phyloP scores from a whole-genome alignment of 2,329 filamentous ascomycete species.

The Pleoardoris graminearum region DNA sequence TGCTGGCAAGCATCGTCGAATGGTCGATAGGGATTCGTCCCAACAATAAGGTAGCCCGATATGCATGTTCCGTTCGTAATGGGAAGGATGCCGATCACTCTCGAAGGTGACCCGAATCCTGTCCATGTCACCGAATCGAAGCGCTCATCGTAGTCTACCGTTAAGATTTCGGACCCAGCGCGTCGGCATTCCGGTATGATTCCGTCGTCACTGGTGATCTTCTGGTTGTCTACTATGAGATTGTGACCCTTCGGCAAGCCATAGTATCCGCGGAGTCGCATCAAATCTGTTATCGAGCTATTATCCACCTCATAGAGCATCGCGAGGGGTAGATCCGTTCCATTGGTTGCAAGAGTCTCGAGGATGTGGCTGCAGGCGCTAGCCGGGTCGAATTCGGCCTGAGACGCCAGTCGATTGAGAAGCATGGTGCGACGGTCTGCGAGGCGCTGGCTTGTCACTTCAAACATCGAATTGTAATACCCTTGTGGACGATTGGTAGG shows the following conservation, averaged over 20 bases:
- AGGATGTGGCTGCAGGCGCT: conserved; percentile 33
- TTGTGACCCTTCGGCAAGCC: conserved; percentile 34
- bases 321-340: conserved; percentile 35
- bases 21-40: conserved; percentile 41
- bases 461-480: conserved; percentile 38
- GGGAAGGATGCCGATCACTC: conserved; percentile 33
- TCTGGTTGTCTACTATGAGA: conserved; percentile 27
- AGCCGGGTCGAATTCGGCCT: conserved; percentile 26
- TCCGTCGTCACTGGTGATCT: conserved; percentile 28
- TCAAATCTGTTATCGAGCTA: conserved; percentile 6
- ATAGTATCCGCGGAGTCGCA: conserved; percentile 32
- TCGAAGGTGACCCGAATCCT: conserved; percentile 31
- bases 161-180: conserved; percentile 24
- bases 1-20: conserved; percentile 38
- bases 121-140: conserved; percentile 35
- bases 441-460: conserved; percentile 38
- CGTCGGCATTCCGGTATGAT: conserved; percentile 35
- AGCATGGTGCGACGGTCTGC: conserved; percentile 37
- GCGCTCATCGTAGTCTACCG: conserved; percentile 35
- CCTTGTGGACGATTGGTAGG: conserved; percentile 32
- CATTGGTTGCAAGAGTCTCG: conserved; percentile 32
- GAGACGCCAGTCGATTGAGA: conserved; percentile 36
- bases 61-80: conserved; percentile 26
- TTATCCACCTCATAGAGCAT: conserved; percentile 34
- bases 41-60: conserved; percentile 39